These are phyloP conservation scores for Rhododendron vialii DNA, from an alignment of 148 eudicot genomes.

Conservation along the genomic window DNA sequence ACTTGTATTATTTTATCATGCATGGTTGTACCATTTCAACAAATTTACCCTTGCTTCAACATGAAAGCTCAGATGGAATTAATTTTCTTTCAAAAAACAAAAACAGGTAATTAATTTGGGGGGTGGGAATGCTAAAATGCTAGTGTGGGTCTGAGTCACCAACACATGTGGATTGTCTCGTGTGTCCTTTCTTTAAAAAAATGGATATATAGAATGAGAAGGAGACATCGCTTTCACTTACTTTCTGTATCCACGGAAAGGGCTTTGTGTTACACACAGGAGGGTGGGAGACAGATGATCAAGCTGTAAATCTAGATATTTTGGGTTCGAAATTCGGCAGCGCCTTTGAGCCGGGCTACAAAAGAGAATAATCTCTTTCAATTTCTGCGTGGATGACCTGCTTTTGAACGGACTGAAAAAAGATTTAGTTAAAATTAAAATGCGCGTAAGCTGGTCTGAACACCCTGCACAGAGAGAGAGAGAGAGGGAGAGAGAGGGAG, in stretches of 20 bases:
- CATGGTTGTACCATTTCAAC: neutral
- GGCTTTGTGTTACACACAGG: neutral
- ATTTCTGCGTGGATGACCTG: no score
- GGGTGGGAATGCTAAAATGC: neutral
- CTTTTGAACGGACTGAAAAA: no score
- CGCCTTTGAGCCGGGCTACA: no score
- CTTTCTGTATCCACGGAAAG: constrained; percentile 16
- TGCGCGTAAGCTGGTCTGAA: neutral
- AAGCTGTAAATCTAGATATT: no score
- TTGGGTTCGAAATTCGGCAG: no score
- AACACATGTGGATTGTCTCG: constrained; percentile 7
- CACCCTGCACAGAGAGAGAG: neutral
- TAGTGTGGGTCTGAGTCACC: constrained; percentile 7
- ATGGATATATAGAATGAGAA: neutral
- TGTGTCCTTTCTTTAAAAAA: constrained; percentile 1
- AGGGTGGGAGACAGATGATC: neutral
- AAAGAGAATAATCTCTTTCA: no score
- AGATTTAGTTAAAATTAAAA: no score
- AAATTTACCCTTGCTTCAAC: neutral
- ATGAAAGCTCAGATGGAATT: neutral
- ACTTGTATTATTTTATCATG: neutral
- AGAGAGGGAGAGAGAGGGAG: neutral
- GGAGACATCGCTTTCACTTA: constrained; percentile 35
- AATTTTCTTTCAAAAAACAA: neutral
- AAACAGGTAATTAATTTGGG: neutral